A percentile compares a stretch with the other conserved stretches of the same genome.
Conservation (phyloP, 768 basidiomycete species). For the Boletellus ananas region DNA sequence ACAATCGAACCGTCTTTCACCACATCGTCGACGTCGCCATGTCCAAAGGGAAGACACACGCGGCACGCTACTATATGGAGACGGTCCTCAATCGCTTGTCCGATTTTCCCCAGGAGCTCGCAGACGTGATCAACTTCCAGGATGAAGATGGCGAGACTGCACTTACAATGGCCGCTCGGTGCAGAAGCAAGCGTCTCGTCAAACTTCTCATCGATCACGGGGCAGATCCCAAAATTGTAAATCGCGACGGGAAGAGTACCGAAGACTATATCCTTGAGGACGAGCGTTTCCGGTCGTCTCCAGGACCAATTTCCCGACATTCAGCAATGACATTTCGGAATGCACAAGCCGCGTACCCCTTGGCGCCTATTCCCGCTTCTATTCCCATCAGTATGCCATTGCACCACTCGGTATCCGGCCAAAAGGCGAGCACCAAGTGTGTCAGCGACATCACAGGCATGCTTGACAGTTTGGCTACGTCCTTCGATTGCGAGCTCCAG, state of each 20-base stretch:
- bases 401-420: constrained; percentile 81
- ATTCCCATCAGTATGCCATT: constrained; percentile 52
- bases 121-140: constrained; percentile 98
- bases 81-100: constrained; percentile 82
- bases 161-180: constrained; percentile 92
- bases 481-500: constrained; percentile 88
- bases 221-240: constrained; percentile 91
- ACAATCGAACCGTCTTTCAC: constrained; percentile 96
- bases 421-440: constrained; percentile 80
- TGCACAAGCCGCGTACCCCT: constrained; percentile 48
- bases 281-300: constrained; percentile 92
- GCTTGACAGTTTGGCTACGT: constrained; percentile 82
- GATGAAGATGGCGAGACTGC: constrained; percentile 99
- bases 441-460: constrained; percentile 82
- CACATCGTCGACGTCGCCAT: constrained; percentile 97
- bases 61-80: constrained; percentile 98
- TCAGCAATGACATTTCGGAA: constrained; percentile 71
- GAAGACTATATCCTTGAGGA: constrained; percentile 99
- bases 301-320: constrained; percentile 67
- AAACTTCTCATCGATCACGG: constrained; percentile 95
- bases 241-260: constrained; percentile 92
- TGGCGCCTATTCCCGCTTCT: constrained; percentile 42
- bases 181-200: constrained; percentile 91
- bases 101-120: constrained; percentile 93
- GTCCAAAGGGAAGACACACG: constrained; percentile 96